Evolutionary conservation across 306 rosid species (phyloP).

Genomic region (Lathyrus tuberosus): DNA sequence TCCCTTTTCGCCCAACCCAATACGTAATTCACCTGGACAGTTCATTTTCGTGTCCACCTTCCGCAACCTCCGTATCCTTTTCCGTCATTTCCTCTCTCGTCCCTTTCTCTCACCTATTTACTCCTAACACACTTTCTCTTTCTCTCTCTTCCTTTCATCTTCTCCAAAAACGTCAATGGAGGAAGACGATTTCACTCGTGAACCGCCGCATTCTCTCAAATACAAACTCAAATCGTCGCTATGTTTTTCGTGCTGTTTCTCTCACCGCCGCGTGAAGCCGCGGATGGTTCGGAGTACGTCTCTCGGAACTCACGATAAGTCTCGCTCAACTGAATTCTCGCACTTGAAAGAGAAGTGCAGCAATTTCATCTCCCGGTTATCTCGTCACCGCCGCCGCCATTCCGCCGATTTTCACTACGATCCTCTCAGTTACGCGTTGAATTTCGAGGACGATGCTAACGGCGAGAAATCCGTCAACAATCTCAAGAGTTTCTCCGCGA

Average conservation of each 20-base stretch:
- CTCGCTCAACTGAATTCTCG: slow-evolving; percentile 47
- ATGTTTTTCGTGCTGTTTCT: slow-evolving; percentile 50
- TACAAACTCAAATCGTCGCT: slow-evolving; percentile 53
- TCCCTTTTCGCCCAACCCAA: not conserved
- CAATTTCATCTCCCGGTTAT: slow-evolving; percentile 53
- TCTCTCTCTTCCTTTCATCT: not conserved
- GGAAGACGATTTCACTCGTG: slow-evolving; percentile 33
- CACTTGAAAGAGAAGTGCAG: slow-evolving; percentile 54
- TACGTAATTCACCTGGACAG: not conserved
- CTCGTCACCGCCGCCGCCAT: slow-evolving; percentile 59
- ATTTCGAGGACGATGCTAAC: slow-evolving; percentile 62
- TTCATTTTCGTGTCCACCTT: not conserved
- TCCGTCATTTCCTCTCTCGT: slow-evolving; percentile 35
- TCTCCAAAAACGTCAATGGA: slow-evolving; percentile 39
- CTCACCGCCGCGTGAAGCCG: slow-evolving; percentile 37
- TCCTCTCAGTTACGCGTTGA: slow-evolving; percentile 61
- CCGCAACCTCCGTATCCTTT: slow-evolving; percentile 36
- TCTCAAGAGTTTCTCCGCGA: slow-evolving; percentile 50
- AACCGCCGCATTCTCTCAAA: slow-evolving; percentile 47
- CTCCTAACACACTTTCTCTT: not conserved
- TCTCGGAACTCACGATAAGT: slow-evolving; percentile 24
- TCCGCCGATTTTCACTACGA: slow-evolving; percentile 81
- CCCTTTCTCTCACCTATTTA: slow-evolving; percentile 25
- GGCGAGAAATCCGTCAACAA: slow-evolving; percentile 45
- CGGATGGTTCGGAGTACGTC: slow-evolving; percentile 48